A percentile compares a stretch with the other conserved stretches of the same genome.
Evolutionary conservation across 805 yeast species (phyloP).

Genomic region (Ogataea pini): DNA sequence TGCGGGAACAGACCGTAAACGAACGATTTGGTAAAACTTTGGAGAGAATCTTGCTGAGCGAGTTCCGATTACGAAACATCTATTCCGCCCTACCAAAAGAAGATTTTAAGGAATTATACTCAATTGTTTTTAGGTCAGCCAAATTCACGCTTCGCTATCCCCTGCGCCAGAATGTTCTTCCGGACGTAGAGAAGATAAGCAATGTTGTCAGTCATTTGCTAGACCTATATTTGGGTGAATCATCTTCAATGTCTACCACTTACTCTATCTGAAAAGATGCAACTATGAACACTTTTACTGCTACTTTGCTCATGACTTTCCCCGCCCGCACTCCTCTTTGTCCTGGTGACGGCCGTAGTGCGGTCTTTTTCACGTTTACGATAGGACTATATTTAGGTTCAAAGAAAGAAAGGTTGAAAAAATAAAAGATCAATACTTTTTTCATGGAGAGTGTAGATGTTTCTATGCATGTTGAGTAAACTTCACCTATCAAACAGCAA

Average conservation of each 20-base stretch:
- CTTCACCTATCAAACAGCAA: not conserved
- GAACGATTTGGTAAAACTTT: slow-evolving; percentile 22
- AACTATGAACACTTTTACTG: not conserved
- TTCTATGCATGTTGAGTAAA: not conserved
- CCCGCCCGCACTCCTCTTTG: not conserved
- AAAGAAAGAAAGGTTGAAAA: not conserved
- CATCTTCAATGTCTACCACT: not conserved
- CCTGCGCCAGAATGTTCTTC: slow-evolving; percentile 15
- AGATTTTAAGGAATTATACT: slow-evolving; percentile 38
- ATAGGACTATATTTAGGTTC: not conserved
- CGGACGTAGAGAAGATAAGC: slow-evolving; percentile 36
- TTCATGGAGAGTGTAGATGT: not conserved
- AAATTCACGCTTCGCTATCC: slow-evolving; percentile 40
- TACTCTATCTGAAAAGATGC: slow-evolving; percentile 1
- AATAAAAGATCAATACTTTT: not conserved
- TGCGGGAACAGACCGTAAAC: slow-evolving; percentile 3
- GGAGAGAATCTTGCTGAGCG: slow-evolving; percentile 38
- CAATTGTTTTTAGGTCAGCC: slow-evolving; percentile 38
- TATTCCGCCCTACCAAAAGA: slow-evolving; percentile 26
- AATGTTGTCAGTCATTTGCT: slow-evolving; percentile 38
- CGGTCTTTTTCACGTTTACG: not conserved
- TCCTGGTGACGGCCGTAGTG: not conserved
- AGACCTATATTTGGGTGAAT: slow-evolving; percentile 27
- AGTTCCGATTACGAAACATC: slow-evolving; percentile 38
- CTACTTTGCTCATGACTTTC: not conserved